Evolutionary conservation across 1,284 basidiomycete species (phyloP).

Genomic region (Ustilago lituana): DNA sequence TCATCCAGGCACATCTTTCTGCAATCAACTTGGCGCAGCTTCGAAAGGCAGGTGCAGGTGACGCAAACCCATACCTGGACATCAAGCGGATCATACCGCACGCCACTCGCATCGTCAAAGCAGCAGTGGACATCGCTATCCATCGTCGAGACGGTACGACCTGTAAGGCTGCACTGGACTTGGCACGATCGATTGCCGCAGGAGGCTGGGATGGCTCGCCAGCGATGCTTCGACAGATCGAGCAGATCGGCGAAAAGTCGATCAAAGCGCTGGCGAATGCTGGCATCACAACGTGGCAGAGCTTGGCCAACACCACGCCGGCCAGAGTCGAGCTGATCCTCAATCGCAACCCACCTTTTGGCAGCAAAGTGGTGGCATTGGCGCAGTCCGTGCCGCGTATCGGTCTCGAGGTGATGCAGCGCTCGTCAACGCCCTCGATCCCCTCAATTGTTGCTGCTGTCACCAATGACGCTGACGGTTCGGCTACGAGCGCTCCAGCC

Average conservation of each 20-base stretch:
- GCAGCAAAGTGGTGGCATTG: slow-evolving; percentile 36
- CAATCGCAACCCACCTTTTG: slow-evolving; percentile 54
- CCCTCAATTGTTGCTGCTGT: not conserved
- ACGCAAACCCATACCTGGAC: slow-evolving; percentile 36
- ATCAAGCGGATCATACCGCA: slow-evolving; percentile 39
- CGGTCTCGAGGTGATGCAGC: slow-evolving; percentile 36
- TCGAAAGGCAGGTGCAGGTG: slow-evolving; percentile 18
- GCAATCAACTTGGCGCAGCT: slow-evolving; percentile 46
- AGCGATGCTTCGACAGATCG: slow-evolving; percentile 79
- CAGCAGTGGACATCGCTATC: slow-evolving; percentile 46
- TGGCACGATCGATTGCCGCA: slow-evolving; percentile 71
- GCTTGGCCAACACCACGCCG: slow-evolving; percentile 29
- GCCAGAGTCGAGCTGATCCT: slow-evolving; percentile 53
- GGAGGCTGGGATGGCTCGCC: slow-evolving; percentile 87
- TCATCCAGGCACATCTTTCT: slow-evolving; percentile 52
- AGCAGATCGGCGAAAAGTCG: slow-evolving; percentile 81
- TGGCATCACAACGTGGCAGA: slow-evolving; percentile 37
- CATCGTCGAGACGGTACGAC: slow-evolving; percentile 39
- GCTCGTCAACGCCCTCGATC: slow-evolving; percentile 12
- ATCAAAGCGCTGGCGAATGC: slow-evolving; percentile 49
- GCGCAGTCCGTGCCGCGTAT: slow-evolving; percentile 47
- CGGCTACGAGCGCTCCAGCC: not conserved
- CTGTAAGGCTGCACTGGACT: slow-evolving; percentile 45
- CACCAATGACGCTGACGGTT: not conserved
- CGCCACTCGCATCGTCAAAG: slow-evolving; percentile 42